Base-by-base conservation (phyloP, 2,329 filamentous ascomycete species). In the Cordyceps tenuipes region DNA sequence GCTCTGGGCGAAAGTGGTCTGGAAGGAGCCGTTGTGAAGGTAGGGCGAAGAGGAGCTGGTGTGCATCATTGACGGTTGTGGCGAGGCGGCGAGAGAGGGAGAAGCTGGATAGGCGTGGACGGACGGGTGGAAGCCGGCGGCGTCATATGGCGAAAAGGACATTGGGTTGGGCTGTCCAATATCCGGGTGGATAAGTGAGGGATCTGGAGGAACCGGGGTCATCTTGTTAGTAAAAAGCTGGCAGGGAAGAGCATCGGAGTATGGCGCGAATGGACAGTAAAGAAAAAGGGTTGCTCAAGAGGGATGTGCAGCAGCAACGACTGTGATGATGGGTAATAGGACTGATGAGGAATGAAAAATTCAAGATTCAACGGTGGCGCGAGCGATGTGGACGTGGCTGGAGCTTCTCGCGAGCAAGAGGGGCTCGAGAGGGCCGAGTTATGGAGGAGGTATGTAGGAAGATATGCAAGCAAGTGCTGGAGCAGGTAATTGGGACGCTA, bases 21-120 rank as follows among this genome's bases (percentile, higher is more conserved):
- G 78, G 67, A 79, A 85, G 63, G 74, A 70, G 48, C 77, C 75
- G 64, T 75, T 78, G 63, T 82, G 82, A 62, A 87, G 78, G 68
- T 85, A 87, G 3, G 88, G 88, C n/a, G 88, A 90, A 15, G 82
- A 79, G 68, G 81, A 85, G 63, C 79, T 81, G 59, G 76, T 78
- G 66, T 84, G 77, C 66, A 76, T 71, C 70, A 71, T 73, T 68
- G 64, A 75, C 67, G 64, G 77, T 74, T 76, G 80, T 31, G 76
- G 80, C 41, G 82, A 80, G 31, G 71, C 69, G 44, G 84, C 83
- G 56, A 83, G 78, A n/a, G 83, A 82, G 4, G 88, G 87, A 1
- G 87, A 90, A 48, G 82, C 76, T 48, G 83, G 81, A 69, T 80
- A 84, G 17, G 72, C 72, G 62, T 76, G 73, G 57, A 73, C 72